Conservation (phyloP, 2,329 filamentous ascomycete species). For the Geosmithia flava region DNA sequence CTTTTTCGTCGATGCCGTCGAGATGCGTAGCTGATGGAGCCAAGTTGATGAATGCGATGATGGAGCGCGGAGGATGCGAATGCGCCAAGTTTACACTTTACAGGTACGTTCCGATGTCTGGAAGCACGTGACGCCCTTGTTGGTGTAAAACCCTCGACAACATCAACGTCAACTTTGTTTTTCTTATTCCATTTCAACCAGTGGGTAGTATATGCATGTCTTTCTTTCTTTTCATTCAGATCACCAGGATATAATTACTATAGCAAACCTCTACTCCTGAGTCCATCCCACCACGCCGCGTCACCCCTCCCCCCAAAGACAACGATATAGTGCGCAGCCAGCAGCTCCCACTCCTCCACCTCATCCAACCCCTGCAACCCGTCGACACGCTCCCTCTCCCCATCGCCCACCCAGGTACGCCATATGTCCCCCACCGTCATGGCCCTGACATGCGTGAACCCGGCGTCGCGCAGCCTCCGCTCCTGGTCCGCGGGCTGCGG, state of each 20-base stretch:
- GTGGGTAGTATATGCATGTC: too few relatives aligned
- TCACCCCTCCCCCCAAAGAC: slow-evolving; percentile 66
- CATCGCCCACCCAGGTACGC: slow-evolving; percentile 55
- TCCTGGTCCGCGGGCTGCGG: slow-evolving; percentile 57
- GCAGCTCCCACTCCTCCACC: slow-evolving; percentile 81
- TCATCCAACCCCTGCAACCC: slow-evolving; percentile 82
- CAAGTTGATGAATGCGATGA: too few relatives aligned
- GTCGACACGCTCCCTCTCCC: slow-evolving; percentile 71
- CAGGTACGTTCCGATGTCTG: too few relatives aligned
- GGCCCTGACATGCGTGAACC: slow-evolving; percentile 39
- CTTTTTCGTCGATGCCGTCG: too few relatives aligned
- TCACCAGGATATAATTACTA: neutral
- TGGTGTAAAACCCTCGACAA: too few relatives aligned
- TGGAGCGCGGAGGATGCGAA: too few relatives aligned
- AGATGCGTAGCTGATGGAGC: too few relatives aligned
- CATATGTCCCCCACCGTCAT: slow-evolving; percentile 50
- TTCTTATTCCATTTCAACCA: too few relatives aligned
- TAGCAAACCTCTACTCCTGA: neutral
- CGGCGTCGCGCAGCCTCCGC: slow-evolving; percentile 49
- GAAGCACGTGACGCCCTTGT: too few relatives aligned
- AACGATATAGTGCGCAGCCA: slow-evolving; percentile 82
- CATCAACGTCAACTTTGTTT: too few relatives aligned
- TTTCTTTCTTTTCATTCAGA: too few relatives aligned
- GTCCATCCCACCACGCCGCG: slow-evolving; percentile 8
- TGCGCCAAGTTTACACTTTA: too few relatives aligned